Conservation (phyloP, 2,329 filamentous ascomycete genomes). For the Sporothrix variecibatus region DNA sequence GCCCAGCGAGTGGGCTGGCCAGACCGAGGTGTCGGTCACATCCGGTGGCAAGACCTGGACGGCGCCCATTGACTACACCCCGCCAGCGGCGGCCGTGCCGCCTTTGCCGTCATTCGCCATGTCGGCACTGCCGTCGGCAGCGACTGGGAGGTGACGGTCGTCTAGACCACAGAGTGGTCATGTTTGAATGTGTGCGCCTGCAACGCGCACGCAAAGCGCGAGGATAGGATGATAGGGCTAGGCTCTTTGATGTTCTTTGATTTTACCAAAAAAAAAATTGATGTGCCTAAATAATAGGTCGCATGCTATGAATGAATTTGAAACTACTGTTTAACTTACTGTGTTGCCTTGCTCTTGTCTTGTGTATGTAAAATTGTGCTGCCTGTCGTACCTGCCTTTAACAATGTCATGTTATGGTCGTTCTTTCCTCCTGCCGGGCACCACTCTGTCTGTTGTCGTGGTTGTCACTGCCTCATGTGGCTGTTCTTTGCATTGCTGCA, state of each 20-base stretch:
- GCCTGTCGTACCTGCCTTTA: neutral
- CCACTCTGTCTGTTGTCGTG: too few relatives aligned
- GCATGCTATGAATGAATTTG: too few relatives aligned
- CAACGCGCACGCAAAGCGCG: too few relatives aligned
- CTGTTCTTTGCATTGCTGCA: neutral
- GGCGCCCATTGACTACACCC: slow-evolving; percentile 62
- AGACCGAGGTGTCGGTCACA: slow-evolving; percentile 57
- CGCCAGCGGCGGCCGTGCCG: slow-evolving; percentile 49
- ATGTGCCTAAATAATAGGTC: too few relatives aligned
- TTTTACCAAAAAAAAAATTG: neutral
- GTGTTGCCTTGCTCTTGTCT: too few relatives aligned
- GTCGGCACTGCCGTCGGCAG: slow-evolving; percentile 55
- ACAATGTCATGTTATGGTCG: too few relatives aligned
- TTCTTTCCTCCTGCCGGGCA: too few relatives aligned
- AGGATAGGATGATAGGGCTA: neutral
- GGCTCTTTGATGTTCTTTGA: neutral
- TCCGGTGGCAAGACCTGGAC: slow-evolving; percentile 57
- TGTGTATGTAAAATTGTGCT: too few relatives aligned
- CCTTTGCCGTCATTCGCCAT: slow-evolving; percentile 56
- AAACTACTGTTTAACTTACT: too few relatives aligned
- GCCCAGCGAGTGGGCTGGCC: slow-evolving; percentile 68
- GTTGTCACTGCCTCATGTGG: neutral
- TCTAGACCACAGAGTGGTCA: too few relatives aligned
- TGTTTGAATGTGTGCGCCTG: too few relatives aligned
- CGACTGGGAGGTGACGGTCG: slow-evolving; percentile 53